Conservation (phyloP, 2,329 filamentous ascomycete genomes). For the Exserohilum turcica region DNA sequence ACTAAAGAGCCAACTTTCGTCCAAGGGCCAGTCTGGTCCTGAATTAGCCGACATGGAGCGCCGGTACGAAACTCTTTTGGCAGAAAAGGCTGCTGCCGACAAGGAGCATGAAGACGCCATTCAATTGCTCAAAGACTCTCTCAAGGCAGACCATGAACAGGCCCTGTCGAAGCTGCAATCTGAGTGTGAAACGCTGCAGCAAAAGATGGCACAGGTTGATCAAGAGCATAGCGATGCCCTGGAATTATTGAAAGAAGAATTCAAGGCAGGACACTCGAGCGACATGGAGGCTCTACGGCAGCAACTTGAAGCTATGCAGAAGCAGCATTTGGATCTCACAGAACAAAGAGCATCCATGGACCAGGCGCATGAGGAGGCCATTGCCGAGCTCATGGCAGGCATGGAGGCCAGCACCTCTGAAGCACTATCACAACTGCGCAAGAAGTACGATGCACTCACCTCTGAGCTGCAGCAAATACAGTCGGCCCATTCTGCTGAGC, state of each 20-base stretch:
- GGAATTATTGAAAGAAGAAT: slow-evolving; percentile 35
- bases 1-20: slow-evolving; percentile 26
- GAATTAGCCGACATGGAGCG: slow-evolving; percentile 27
- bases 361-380: slow-evolving; percentile 42
- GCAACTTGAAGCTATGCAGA: slow-evolving; percentile 35
- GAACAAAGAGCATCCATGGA: slow-evolving; percentile 39
- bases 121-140: slow-evolving; percentile 29
- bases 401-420: slow-evolving; percentile 44
- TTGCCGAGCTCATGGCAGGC: slow-evolving; percentile 42
- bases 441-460: slow-evolving; percentile 38
- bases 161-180: slow-evolving; percentile 31
- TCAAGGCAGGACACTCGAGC: slow-evolving; percentile 38
- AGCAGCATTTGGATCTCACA: slow-evolving; percentile 31
- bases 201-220: slow-evolving; percentile 31
- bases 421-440: slow-evolving; percentile 41
- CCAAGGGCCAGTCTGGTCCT: slow-evolving; percentile 24
- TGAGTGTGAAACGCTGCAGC: slow-evolving; percentile 30
- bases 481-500: slow-evolving; percentile 26
- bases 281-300: slow-evolving; percentile 31
- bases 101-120: slow-evolving; percentile 39
- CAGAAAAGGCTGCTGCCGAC: slow-evolving; percentile 34
- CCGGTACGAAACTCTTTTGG: slow-evolving; percentile 35
- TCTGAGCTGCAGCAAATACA: slow-evolving; percentile 27
- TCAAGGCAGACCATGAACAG: slow-evolving; percentile 36
- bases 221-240: slow-evolving; percentile 42